Base-by-base conservation (phyloP, 371 early-diverging fungal species). In the Mucor piriformis region DNA sequence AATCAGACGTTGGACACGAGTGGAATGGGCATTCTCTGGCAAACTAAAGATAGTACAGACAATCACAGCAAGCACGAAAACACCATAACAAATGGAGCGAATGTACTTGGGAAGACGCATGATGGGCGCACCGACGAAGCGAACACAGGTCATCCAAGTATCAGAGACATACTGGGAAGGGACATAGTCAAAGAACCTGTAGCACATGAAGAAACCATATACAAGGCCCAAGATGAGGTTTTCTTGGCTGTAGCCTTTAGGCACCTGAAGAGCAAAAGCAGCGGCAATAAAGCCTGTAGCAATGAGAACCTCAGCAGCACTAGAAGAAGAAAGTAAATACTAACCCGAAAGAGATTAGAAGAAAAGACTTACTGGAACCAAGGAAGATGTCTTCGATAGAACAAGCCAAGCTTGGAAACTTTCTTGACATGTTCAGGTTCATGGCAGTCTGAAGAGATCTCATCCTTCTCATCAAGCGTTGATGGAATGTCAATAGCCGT, bases 1-100 rank as follows among this genome's bases (percentile, higher is more conserved):
- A 74, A 91, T 90, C 49, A 92, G 54, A 24, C 95, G 85, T 54
- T 87, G 84, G 34, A 83, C 60, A 35, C 88, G 85, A 50, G 73
- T 87, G 18, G 91, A 89, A 20, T 70, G 63, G 0, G 52, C 59
- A 40, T 72, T 78, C 32, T 75, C 79, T 1, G 88, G 83, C 10
- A 79, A 53, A n/a, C 84, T 69, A 50, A 92, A 69, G 12, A 87
- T 78, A 43, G 84, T 83, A 20, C 84, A 76, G 29, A 88, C 58
- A 37, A 90, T 77, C 33, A 87, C 59, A 34, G 67, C 73, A 8
- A 78, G 8, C 3, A 85, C 77, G 25, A 83, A 67, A 7, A 66
- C 40, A 5, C 54, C 72, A 43, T 76, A 83, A 0, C 43, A 42
- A 2, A 69, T 33, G 8, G 27, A 43, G 21, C 71, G 70, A 5